phyloP scores from a whole-genome alignment of 2,329 filamentous ascomycete genomes.

The Gliomastix tumulicola region DNA sequence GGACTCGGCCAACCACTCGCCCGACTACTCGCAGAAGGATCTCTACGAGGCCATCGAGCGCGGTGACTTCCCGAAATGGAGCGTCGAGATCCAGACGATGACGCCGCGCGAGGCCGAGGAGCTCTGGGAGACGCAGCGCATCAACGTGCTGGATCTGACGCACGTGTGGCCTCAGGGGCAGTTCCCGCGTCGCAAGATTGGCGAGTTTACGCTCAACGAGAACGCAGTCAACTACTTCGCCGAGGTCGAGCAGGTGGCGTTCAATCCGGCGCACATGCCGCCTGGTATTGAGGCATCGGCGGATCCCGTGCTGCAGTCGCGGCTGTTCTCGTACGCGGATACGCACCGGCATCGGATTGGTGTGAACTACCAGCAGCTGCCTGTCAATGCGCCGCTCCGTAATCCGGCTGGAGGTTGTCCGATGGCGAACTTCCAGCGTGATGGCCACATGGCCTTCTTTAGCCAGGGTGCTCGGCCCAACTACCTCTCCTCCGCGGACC shows the following conservation, averaged over 20 bases:
- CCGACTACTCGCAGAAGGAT: constrained; percentile 44
- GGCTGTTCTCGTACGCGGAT: constrained; percentile 55
- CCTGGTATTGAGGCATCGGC: constrained; percentile 56
- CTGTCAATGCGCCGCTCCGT: constrained; percentile 51
- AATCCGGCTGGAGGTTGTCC: too few relatives aligned
- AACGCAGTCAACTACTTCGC: constrained; percentile 63
- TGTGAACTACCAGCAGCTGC: constrained; percentile 58
- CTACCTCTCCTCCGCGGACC: constrained; percentile 40
- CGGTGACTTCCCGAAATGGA: constrained; percentile 48
- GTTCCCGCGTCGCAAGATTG: constrained; percentile 54
- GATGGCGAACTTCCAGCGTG: constrained; percentile 54
- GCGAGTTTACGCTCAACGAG: constrained; percentile 56
- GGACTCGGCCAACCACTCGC: constrained; percentile 33
- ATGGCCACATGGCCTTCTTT: constrained; percentile 60
- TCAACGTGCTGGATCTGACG: constrained; percentile 61
- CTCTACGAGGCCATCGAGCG: constrained; percentile 44
- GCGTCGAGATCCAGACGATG: constrained; percentile 45
- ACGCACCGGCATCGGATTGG: constrained; percentile 58
- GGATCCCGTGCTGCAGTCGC: constrained; percentile 55
- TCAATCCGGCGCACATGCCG: constrained; percentile 57
- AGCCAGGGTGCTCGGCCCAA: constrained; percentile 56
- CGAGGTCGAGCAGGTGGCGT: constrained; percentile 63
- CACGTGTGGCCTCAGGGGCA: constrained; percentile 62
- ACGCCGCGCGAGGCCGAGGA: constrained; percentile 42
- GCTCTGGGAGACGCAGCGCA: constrained; percentile 29